Base-by-base conservation (phyloP, 1,284 basidiomycete genomes). In the Apiotrichum siamense region DNA sequence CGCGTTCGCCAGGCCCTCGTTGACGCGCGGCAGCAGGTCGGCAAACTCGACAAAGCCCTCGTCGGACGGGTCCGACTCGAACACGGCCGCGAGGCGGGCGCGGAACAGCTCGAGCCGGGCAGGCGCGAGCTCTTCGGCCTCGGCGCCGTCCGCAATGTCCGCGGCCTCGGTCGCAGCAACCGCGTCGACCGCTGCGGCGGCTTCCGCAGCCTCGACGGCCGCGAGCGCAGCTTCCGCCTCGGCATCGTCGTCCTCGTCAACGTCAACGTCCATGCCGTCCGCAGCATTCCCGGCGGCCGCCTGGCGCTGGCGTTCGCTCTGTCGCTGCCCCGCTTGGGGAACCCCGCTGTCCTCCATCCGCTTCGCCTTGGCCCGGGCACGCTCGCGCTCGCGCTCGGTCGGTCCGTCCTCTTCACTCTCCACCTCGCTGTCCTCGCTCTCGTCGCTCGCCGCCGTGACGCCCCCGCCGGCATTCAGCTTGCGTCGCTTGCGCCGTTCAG, bases 41-140 rank as follows among this genome's bases (percentile, higher is more conserved):
- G 77, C 76, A 46, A 94, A 76, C 59, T 83, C 81, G 42, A 90
- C 77, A 53, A 82, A 82, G 52, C 92, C 89, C 58, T 90, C 87
- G 59, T 81, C 82, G 43, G 59, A 65, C 57, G 87, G 76, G 18
- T 75, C 78, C 4, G 80, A 81, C 33, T 82, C 78, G 64, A 91
- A 87, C 9, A 88, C 75, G 53, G 80, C 77, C 32, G 86, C 83
- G 39, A 94, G 76, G 39, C 84, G 81, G 18, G 79, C 75, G 47
- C 88, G 82, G 84, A 92, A 94, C 20, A 90, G 74, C 60, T 82
- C 79, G 40, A 89, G 69, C 65, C 88, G 52, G 12, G 29, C 52
- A 3, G 35, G 9, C 18, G 23, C 15, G 23, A 47, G 20, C 17
- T 44, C 45, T 3, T 24, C 33, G 7, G 26, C 20, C 13, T 9